phyloP scores from a whole-genome alignment of 176 grass and related monocot genomes.

The Aegilops tauschii region DNA sequence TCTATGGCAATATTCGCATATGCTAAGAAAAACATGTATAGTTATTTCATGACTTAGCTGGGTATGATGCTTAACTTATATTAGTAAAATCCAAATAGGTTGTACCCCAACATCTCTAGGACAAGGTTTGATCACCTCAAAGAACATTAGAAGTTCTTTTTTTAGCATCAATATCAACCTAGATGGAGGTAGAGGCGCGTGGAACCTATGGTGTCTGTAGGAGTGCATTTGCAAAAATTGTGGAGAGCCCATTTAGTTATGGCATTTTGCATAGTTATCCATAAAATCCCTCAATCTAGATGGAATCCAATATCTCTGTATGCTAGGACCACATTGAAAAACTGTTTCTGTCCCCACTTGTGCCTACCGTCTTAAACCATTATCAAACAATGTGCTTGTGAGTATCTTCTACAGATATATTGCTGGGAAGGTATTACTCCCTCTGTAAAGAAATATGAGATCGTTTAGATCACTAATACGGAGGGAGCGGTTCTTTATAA shows the following conservation, averaged over 20 bases:
- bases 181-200: background rate
- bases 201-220: background rate
- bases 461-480: too few relatives aligned
- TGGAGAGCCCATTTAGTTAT: conserved; percentile 5
- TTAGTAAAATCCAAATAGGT: background rate
- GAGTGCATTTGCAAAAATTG: background rate
- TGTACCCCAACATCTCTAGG: conserved; percentile 7
- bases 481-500: background rate
- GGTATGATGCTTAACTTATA: background rate
- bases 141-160: background rate
- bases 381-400: conserved; percentile 6
- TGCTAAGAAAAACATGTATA: background rate
- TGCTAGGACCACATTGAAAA: conserved; percentile 1
- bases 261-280: conserved; percentile 4
- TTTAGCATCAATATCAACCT: background rate
- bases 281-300: background rate
- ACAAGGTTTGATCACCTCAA: conserved; percentile 15
- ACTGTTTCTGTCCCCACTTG: background rate
- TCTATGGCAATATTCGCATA: background rate
- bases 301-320: background rate
- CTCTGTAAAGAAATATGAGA: too few relatives aligned
- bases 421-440: background rate
- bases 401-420: background rate
- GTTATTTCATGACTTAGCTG: background rate
- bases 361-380: background rate